Percentiles rank a stretch among this genome's conserved stretches.
These are phyloP conservation scores for Scutellaria baicalensis DNA, from an alignment of 257 asterid species.

Conservation along the genomic window DNA sequence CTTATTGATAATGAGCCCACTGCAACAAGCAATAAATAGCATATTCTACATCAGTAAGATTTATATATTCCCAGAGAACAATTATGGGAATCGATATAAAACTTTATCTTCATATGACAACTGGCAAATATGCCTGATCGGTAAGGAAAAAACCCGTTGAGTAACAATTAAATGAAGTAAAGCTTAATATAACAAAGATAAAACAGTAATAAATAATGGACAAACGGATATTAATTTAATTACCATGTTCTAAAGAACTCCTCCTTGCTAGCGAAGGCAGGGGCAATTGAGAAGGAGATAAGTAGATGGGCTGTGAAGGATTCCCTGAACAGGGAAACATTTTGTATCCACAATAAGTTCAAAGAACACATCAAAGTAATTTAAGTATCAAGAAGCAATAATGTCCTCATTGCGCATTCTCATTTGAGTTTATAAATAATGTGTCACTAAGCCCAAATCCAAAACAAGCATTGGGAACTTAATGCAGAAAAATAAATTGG, in stretches of 20 bases:
- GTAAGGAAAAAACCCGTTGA: not conserved
- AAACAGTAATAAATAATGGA: not conserved
- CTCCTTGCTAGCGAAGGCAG: conserved; percentile 32
- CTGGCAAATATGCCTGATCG: not conserved
- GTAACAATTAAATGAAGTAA: not conserved
- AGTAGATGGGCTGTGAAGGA: conserved; percentile 36
- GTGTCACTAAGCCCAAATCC: too few relatives aligned
- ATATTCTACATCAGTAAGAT: not conserved
- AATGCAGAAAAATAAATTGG: not conserved
- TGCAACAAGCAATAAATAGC: conserved; percentile 23
- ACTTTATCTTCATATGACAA: not conserved
- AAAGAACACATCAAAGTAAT: not conserved
- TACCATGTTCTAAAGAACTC: conserved; percentile 48
- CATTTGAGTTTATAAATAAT: not conserved
- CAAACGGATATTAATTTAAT: not conserved
- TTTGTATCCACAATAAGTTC: not conserved
- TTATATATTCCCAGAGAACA: not conserved
- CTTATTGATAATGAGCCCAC: conserved; percentile 36
- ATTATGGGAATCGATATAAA: not conserved
- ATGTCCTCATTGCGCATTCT: not conserved
- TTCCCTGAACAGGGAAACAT: conserved; percentile 34
- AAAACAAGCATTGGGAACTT: too few relatives aligned
- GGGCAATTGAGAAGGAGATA: conserved; percentile 53
- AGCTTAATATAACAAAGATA: not conserved
- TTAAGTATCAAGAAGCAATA: not conserved